Conservation (phyloP, 2,329 filamentous ascomycete genomes). For the Paracorniculantispora psalliotae region DNA sequence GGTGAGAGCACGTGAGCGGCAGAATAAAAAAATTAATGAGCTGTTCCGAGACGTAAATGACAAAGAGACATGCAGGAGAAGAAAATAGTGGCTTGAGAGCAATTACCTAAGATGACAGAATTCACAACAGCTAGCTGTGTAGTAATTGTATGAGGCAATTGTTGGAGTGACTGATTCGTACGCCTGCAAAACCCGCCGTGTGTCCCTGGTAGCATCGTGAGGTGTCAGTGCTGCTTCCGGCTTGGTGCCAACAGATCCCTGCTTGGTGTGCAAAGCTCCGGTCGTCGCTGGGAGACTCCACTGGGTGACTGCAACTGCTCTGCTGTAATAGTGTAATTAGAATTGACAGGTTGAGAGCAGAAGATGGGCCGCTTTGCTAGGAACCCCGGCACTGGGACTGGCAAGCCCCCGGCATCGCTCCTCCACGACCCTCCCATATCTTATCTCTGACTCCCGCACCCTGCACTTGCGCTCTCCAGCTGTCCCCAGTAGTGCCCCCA, state of each 20-base stretch:
- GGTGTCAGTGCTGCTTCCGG: background rate
- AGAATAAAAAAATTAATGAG: background rate
- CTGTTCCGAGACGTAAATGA: background rate
- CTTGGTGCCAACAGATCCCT: background rate
- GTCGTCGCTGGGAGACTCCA: background rate
- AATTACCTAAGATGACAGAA: background rate
- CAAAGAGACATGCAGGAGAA: background rate
- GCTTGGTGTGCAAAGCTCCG: background rate
- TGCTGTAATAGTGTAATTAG: background rate
- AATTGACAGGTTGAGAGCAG: no score
- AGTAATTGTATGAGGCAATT: background rate
- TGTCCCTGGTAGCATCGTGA: background rate
- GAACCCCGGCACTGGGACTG: no score
- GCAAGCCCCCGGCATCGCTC: conserved; percentile 4
- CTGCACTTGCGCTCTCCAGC: no score
- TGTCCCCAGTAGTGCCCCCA: background rate
- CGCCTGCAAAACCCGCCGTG: background rate
- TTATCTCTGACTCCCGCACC: conserved; percentile 12
- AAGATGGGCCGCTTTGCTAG: no score
- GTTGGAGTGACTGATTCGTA: background rate
- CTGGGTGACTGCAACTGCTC: background rate
- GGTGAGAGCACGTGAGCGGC: conserved; percentile 3
- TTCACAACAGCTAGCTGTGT: no score
- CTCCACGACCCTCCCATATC: conserved; percentile 1
- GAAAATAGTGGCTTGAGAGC: background rate